phyloP scores from a whole-genome alignment of 805 yeast genomes.

The Ogataea nonfermentans region DNA sequence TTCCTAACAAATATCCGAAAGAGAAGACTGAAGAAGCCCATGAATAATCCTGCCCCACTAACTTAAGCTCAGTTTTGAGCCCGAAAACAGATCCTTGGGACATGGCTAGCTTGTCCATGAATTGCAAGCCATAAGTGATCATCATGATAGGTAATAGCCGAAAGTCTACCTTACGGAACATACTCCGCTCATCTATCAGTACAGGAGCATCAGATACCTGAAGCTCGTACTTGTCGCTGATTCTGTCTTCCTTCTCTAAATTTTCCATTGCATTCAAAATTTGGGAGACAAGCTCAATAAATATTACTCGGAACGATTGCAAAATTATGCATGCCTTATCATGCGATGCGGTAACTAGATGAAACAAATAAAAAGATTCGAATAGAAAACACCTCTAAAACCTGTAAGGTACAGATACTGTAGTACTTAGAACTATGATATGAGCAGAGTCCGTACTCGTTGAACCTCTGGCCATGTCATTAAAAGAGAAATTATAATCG shows the following conservation, averaged over 20 bases:
- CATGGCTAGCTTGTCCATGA: constrained; percentile 56
- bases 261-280: background rate
- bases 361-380: no score
- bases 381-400: no score
- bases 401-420: no score
- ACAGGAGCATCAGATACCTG: constrained; percentile 15
- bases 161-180: constrained; percentile 45
- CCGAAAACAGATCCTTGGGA: constrained; percentile 58
- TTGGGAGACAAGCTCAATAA: constrained; percentile 1
- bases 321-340: background rate
- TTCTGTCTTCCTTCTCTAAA: constrained; percentile 1
- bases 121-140: constrained; percentile 44
- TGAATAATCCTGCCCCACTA: constrained; percentile 41
- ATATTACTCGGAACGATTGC: background rate
- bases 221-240: constrained; percentile 13
- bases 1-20: constrained; percentile 61
- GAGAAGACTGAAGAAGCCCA: constrained; percentile 38
- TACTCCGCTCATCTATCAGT: constrained; percentile 14
- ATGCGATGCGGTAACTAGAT: no score
- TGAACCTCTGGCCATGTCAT: background rate
- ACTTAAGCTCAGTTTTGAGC: constrained; percentile 46
- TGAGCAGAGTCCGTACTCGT: no score
- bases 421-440: no score
- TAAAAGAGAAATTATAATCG: background rate
- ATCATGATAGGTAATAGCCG: constrained; percentile 50